A percentile compares a stretch with the other conserved stretches of the same genome.
Evolutionary conservation across 2,329 filamentous ascomycete genomes (phyloP).

Genomic region (Biscogniauxia sp.): DNA sequence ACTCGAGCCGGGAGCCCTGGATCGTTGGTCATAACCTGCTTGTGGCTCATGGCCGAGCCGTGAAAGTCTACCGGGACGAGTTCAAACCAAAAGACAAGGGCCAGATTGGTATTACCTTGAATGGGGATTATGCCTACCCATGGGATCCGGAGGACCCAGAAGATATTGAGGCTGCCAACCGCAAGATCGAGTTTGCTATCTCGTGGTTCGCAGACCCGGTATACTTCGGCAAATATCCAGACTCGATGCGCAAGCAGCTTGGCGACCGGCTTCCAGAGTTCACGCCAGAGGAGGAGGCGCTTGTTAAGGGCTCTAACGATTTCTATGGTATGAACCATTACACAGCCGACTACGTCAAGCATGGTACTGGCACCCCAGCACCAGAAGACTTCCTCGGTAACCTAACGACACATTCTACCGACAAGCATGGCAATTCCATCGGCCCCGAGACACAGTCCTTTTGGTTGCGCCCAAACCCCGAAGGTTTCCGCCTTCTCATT

Average conservation of each 20-base stretch:
- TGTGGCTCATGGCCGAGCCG: conserved; percentile 74
- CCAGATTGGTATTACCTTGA: conserved; percentile 83
- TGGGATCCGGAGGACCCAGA: conserved; percentile 75
- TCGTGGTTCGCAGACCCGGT: conserved; percentile 87
- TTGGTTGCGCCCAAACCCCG: conserved; percentile 75
- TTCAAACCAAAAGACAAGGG: conserved; percentile 73
- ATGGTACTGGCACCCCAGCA: conserved; percentile 60
- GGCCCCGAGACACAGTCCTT: conserved; percentile 79
- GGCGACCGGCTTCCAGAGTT: conserved; percentile 74
- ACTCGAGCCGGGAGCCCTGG: conserved; percentile 78
- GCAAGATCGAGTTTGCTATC: conserved; percentile 85
- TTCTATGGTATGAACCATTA: conserved; percentile 97
- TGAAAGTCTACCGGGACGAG: conserved; percentile 79
- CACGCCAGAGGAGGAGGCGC: conserved; percentile 66
- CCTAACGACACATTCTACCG: conserved; percentile 67
- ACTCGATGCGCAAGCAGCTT: conserved; percentile 78
- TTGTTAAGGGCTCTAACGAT: conserved; percentile 86
- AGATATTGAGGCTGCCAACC: conserved; percentile 73
- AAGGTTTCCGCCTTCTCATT: conserved; percentile 74
- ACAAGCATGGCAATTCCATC: conserved; percentile 70
- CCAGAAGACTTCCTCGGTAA: conserved; percentile 72
- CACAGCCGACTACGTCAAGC: conserved; percentile 81
- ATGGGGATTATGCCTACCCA: conserved; percentile 79
- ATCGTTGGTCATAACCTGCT: conserved; percentile 78
- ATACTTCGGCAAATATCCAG: conserved; percentile 81